Percentiles rank a stretch among this genome's conserved stretches.
Evolutionary conservation across 2,329 filamentous ascomycete genomes (phyloP).

Genomic region (Stromatinia cepivora): DNA sequence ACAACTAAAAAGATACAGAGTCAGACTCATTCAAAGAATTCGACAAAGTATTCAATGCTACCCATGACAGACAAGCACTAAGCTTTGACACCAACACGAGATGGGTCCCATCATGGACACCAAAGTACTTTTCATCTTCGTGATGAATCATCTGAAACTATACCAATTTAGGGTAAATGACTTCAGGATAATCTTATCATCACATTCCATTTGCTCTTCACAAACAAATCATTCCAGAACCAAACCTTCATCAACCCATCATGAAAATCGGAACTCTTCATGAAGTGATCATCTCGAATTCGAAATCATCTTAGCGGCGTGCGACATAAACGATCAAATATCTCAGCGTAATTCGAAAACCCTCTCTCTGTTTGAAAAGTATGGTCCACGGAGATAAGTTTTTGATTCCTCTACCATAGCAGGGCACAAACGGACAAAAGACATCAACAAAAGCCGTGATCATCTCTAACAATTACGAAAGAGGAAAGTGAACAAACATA

Average conservation of each 20-base stretch:
- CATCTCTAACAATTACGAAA: conserved; percentile 50
- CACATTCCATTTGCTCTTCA: conserved; percentile 32
- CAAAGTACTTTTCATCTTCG: conserved; percentile 28
- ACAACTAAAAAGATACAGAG: conserved; percentile 29
- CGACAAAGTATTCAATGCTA: conserved; percentile 30
- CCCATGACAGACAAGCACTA: conserved; percentile 71
- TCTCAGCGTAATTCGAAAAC: conserved; percentile 38
- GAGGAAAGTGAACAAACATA: conserved; percentile 33
- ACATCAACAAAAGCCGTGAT: conserved; percentile 93
- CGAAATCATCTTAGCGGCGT: conserved; percentile 8
- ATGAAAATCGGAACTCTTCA: conserved; percentile 2
- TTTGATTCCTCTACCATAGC: conserved; percentile 82
- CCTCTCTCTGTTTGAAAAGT: conserved; percentile 76
- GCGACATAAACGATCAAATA: conserved; percentile 30
- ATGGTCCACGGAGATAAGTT: conserved; percentile 88
- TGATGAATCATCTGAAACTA: conserved; percentile 3
- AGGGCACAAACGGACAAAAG: conserved; percentile 85
- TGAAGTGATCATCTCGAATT: neutral
- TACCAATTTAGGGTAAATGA: conserved; percentile 2
- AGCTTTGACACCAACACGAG: conserved; percentile 91
- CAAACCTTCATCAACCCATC: conserved; percentile 26
- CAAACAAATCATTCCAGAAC: neutral
- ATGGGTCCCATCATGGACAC: conserved; percentile 68
- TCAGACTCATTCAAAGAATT: conserved; percentile 21
- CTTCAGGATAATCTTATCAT: conserved; percentile 30